Evolutionary conservation across 2,329 filamentous ascomycete genomes (phyloP), one percentile per base, ranked within the genome.

Genomic region (Arachnopeziza araneosa): DNA sequence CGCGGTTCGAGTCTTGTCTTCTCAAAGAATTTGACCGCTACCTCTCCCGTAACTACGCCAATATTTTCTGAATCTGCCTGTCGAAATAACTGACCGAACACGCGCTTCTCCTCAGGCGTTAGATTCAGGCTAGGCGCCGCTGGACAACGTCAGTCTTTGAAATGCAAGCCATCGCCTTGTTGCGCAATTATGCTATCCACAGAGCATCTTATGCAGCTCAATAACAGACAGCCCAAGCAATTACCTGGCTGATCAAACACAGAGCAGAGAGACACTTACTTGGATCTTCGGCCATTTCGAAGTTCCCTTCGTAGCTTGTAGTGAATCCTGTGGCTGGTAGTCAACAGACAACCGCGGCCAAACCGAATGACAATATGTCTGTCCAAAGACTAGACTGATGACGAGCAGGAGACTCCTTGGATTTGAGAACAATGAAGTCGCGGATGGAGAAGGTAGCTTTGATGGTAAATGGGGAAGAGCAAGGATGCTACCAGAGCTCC

Each of bases 1-100:
- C 90, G 86, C 57, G 93, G 91, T 63, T 93, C 86, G 54, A 99
- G 81, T 68, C 90, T 88, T 52, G 95, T 98, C 80, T 95, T 95
- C 76, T 98, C 93, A 73, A 99, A 99, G 80, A 99, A 98, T 74
- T 92, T 91, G 74, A 99, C 93, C 61, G 95, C 95, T 63, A 96
- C 84, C 76, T 99, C 95, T 75, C 95, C 95, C 21, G 95, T 97
- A 36, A 99, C 91, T 65, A 98, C 92, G 59, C 93, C 92, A 60
- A 96, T 88, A 73, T 85, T 89, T 69, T 97, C 95, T 61, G 88
- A 89, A 76, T 99, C 95, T 67, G 95, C 95, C 70, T 92, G 88
- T 74, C 90, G 87, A 78, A 99, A 97, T 64, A 99, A 87, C 76
- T 95, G 91, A 68, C 89, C 91, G 76, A 96, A 99, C 61, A 90